Base-by-base conservation (phyloP, 108 stramenopile genomes). In the Skeletonema costatum region DNA sequence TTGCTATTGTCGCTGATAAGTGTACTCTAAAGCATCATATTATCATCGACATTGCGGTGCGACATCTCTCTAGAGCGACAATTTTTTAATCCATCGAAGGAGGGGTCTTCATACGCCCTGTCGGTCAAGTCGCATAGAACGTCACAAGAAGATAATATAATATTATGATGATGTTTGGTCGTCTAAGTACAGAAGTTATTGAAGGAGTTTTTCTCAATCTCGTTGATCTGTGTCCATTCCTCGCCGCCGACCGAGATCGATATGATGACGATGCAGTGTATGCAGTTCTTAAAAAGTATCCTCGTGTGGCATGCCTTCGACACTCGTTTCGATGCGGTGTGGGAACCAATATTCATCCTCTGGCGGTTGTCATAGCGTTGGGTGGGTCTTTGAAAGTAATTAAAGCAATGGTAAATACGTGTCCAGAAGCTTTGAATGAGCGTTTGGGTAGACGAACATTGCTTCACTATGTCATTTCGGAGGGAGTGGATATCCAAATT, bases 191-290 rank as follows among this genome's bases (percentile, higher is more conserved):
- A 12, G 39, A 41, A 41, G 11, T 11, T 10, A 41, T 41, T 41
- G 39, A 41, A 12, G 12, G 39, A 12, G 39, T 12, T 12, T 63
- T 77, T 5, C 63, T 77, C 21, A 58, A 63, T 32, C 76, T 77
- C 38, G 51, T 79, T 13, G 78, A 79, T 64, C 38, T 79, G 19
- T 79, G 78, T 60, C 78, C 78, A 33, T 79, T 79, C 58, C 78
- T 79, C 14, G 65, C 78, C 38, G 41, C 64, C 46, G 78, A 79
- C 30, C 67, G 38, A 68, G 44, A 14, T 19, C 38, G 60, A 67
- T 79, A 73, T 71, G 42, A 79, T 53, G 78, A 79, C 35, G 42
- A 48, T 9, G 66, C 51, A 35, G 78, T 79, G 35, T 71, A 60
- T 48, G 13, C 19, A 38, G 9, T 73, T 25, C 66, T 79, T 14